phyloP scores from a whole-genome alignment of 2,329 filamentous ascomycete genomes.

The Erysiphe pulchra region DNA sequence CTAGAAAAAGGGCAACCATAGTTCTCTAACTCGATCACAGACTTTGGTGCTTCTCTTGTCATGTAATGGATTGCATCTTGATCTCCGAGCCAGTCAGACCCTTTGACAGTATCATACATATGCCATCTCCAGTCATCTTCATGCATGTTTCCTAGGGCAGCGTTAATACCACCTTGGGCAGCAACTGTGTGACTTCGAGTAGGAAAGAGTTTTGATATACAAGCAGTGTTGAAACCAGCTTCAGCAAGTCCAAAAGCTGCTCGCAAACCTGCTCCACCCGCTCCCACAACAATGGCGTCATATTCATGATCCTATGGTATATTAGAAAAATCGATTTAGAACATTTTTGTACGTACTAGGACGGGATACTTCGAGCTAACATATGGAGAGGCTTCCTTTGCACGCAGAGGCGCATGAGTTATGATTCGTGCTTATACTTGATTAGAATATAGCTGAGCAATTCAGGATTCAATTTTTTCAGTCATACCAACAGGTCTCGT shows the following conservation, averaged over 20 bases:
- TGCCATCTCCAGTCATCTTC: slow-evolving; percentile 98
- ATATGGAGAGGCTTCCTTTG: slow-evolving; percentile 76
- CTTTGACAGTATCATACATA: slow-evolving; percentile 98
- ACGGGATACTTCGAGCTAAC: slow-evolving; percentile 81
- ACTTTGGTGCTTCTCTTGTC: slow-evolving; percentile 79
- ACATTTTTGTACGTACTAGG: slow-evolving; percentile 30
- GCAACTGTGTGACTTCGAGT: slow-evolving; percentile 70
- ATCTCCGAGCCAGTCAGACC: slow-evolving; percentile 90
- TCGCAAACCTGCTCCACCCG: slow-evolving; percentile 57
- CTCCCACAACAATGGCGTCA: slow-evolving; percentile 84
- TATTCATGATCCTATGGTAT: slow-evolving; percentile 68
- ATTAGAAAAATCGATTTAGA: slow-evolving; percentile 1
- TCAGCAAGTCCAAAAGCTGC: slow-evolving; percentile 69
- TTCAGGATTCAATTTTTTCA: neutral
- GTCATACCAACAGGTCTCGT: slow-evolving; percentile 51
- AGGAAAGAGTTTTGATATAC: slow-evolving; percentile 52
- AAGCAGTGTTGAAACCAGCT: slow-evolving; percentile 73
- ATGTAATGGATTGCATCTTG: slow-evolving; percentile 98
- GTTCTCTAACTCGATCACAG: slow-evolving; percentile 85
- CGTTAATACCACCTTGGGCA: slow-evolving; percentile 65
- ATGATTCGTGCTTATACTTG: slow-evolving; percentile 47
- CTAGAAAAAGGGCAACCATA: slow-evolving; percentile 93
- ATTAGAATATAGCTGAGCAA: slow-evolving; percentile 3
- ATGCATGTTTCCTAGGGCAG: slow-evolving; percentile 85
- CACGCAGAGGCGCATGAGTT: slow-evolving; percentile 61